phyloP scores from a whole-genome alignment of 164 flowering plant species.

The Aristolochia californica region DNA sequence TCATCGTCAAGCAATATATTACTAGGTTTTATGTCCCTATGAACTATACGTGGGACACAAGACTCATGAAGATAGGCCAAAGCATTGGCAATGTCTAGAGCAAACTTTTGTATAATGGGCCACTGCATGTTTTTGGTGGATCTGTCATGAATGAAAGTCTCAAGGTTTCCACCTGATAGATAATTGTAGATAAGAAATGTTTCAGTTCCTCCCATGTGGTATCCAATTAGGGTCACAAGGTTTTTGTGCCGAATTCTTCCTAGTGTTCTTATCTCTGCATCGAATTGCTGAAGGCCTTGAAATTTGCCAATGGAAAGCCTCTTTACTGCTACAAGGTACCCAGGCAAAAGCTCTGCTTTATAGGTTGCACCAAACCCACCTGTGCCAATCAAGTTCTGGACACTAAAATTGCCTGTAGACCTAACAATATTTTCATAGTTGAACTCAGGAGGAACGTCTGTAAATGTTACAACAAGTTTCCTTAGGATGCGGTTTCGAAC shows the following conservation, averaged over 20 bases:
- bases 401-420: conserved; percentile 62
- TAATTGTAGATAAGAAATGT: conserved; percentile 66
- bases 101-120: conserved; percentile 51
- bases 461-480: conserved; percentile 47
- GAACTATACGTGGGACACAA: conserved; percentile 61
- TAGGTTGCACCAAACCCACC: conserved; percentile 85
- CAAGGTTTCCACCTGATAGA: conserved; percentile 75
- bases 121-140: conserved; percentile 31
- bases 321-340: conserved; percentile 61
- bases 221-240: conserved; percentile 72
- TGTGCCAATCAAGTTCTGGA: conserved; percentile 50
- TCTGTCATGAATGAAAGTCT: conserved; percentile 52
- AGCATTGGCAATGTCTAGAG: conserved; percentile 57
- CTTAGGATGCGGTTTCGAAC: conserved; percentile 26
- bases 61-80: conserved; percentile 59
- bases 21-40: conserved; percentile 75
- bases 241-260: conserved; percentile 62
- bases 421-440: conserved; percentile 51
- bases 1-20: conserved; percentile 66
- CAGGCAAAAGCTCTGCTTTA: conserved; percentile 59
- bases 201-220: conserved; percentile 48
- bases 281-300: conserved; percentile 67
- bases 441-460: conserved; percentile 39
- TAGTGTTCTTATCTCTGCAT: conserved; percentile 65
- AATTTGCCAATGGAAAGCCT: conserved; percentile 63